Conservation (phyloP, 768 basidiomycete genomes). For the Dentipellis sp. region DNA sequence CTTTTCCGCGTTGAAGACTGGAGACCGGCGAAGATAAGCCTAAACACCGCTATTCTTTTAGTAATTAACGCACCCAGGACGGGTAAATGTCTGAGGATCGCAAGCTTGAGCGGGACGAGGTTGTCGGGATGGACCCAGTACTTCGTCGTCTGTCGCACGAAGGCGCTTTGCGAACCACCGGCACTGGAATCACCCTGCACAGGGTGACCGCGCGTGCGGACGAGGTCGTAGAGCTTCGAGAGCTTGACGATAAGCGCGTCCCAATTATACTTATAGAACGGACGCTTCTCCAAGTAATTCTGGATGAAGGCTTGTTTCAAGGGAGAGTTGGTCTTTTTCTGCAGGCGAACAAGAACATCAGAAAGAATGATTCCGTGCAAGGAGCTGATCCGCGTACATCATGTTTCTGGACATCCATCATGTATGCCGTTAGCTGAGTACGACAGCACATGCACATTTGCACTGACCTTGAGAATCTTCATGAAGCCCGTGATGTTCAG, state of each 20-base stretch:
- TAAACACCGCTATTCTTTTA: not conserved
- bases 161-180: constrained; percentile 92
- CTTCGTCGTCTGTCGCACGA: constrained; percentile 97
- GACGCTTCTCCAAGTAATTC: constrained; percentile 86
- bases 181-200: constrained; percentile 90
- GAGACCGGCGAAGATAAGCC: constrained; percentile 4
- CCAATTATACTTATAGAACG: constrained; percentile 96
- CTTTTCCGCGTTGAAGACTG: constrained; percentile 91
- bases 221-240: constrained; percentile 89
- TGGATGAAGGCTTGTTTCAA: constrained; percentile 86
- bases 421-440: not conserved
- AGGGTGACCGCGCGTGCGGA: constrained; percentile 91
- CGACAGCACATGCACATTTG: not conserved
- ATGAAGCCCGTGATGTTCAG: constrained; percentile 98
- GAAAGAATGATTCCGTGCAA: not conserved
- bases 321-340: constrained; percentile 88
- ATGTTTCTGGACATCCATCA: constrained; percentile 61
- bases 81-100: constrained; percentile 86
- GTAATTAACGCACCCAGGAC: constrained; percentile 62
- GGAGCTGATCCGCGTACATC: constrained; percentile 44
- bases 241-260: constrained; percentile 94
- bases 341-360: constrained; percentile 1
- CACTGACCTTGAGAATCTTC: constrained; percentile 85
- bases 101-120: constrained; percentile 85
- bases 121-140: constrained; percentile 99